Evolutionary conservation across 2,329 filamentous ascomycete genomes (phyloP).

Genomic region (Aspergillus fijiensis): DNA sequence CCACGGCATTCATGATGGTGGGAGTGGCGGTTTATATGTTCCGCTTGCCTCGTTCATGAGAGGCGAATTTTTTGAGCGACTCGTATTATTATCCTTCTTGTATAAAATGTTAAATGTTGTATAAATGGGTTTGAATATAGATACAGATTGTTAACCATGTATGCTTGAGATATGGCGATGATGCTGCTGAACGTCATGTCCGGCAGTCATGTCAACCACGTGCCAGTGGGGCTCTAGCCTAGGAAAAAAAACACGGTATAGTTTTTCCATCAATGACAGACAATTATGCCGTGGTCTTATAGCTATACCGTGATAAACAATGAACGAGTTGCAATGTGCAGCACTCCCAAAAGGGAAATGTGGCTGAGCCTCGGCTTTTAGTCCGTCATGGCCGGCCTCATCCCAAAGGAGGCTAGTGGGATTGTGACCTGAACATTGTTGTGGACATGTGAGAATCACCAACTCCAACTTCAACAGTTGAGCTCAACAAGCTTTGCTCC

Average conservation of each 20-base stretch:
- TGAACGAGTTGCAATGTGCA: background rate
- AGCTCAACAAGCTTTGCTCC: background rate
- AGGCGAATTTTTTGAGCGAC: background rate
- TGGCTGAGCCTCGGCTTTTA: background rate
- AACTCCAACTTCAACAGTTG: background rate
- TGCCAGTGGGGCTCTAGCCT: background rate
- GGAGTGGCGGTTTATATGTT: conserved; percentile 31
- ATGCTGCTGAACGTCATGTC: background rate
- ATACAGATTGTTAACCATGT: background rate
- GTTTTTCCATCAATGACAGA: background rate
- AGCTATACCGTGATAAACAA: background rate
- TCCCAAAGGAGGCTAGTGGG: background rate
- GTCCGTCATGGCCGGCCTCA: background rate
- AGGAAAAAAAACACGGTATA: background rate
- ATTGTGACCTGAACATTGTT: background rate
- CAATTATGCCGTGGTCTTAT: background rate
- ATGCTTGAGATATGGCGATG: background rate
- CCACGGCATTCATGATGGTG: conserved; percentile 34
- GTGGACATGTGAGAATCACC: background rate
- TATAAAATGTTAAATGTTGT: background rate
- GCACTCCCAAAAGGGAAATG: background rate
- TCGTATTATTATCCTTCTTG: background rate
- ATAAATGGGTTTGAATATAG: background rate
- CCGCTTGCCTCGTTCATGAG: conserved; percentile 20
- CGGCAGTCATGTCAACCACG: background rate